Evolutionary conservation across 768 basidiomycete species (phyloP).

Genomic region (Lentinula lateritia): DNA sequence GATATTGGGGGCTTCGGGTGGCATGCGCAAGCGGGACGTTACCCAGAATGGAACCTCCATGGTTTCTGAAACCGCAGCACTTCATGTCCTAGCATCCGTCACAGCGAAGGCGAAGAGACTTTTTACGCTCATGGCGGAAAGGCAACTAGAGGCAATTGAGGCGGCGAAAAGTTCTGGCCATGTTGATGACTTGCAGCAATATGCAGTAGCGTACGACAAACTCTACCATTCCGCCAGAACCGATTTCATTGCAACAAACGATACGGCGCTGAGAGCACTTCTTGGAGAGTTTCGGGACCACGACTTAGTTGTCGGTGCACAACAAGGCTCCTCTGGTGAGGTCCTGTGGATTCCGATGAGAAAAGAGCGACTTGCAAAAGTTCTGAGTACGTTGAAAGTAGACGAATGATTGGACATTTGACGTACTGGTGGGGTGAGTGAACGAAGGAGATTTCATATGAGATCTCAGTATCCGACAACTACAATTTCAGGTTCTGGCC

Average conservation of each 20-base stretch:
- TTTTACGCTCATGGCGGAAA: constrained; percentile 64
- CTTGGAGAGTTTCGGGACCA: constrained; percentile 93
- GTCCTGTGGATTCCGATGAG: constrained; percentile 85
- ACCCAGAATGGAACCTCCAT: constrained; percentile 27
- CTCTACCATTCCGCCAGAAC: constrained; percentile 73
- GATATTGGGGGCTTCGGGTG: constrained; percentile 42
- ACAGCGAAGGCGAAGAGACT: constrained; percentile 83
- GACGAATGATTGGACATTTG: neutral
- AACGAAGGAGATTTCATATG: too few species aligned
- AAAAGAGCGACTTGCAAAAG: constrained; percentile 59
- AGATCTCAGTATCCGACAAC: too few species aligned
- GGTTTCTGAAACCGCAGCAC: constrained; percentile 72
- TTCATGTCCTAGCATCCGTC: constrained; percentile 82
- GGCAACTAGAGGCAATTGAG: constrained; percentile 60
- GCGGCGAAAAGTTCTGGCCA: constrained; percentile 18
- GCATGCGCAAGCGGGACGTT: constrained; percentile 18
- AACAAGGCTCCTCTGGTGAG: constrained; percentile 45
- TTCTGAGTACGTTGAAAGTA: constrained; percentile 23
- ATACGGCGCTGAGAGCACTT: constrained; percentile 75
- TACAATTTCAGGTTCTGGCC: too few species aligned
- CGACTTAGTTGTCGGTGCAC: constrained; percentile 60
- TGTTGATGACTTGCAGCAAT: constrained; percentile 41
- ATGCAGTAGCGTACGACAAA: constrained; percentile 58
- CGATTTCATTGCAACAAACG: constrained; percentile 85
- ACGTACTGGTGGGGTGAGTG: neutral